These are phyloP conservation scores for Protomyces gravidus DNA, from an alignment of 1,139 yeast genomes.

Conservation along the genomic window DNA sequence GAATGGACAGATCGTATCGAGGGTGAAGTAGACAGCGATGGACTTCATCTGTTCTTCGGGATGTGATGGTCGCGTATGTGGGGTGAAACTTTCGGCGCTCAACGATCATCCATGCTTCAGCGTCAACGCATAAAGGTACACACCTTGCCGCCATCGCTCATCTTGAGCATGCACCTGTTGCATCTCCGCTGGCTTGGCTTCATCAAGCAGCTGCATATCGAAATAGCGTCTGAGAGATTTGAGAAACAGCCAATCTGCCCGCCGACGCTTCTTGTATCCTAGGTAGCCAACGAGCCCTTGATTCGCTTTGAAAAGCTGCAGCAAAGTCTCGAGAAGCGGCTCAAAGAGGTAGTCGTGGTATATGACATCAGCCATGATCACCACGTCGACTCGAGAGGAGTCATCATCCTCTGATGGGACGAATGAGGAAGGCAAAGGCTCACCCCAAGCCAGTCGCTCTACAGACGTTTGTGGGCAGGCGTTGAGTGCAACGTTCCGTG, in stretches of 20 bases:
- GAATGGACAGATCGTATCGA: conserved; percentile 24
- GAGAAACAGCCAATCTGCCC: conserved; percentile 13
- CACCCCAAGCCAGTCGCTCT: conserved; percentile 9
- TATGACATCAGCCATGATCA: conserved; percentile 17
- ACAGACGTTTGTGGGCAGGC: not conserved
- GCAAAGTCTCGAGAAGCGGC: conserved; percentile 9
- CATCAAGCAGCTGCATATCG: not conserved
- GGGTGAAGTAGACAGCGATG: conserved; percentile 51
- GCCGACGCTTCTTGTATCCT: conserved; percentile 18
- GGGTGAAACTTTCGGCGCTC: too few relatives aligned
- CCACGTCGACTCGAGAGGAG: conserved; percentile 8
- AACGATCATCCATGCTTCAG: too few relatives aligned
- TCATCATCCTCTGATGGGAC: not conserved
- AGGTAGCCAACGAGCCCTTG: conserved; percentile 8
- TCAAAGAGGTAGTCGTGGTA: conserved; percentile 15
- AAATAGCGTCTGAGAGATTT: not conserved
- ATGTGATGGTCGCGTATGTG: not conserved
- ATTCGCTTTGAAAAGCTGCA: not conserved
- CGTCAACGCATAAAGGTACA: not conserved
- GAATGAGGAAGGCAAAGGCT: not conserved
- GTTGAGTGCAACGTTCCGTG: conserved; percentile 9
- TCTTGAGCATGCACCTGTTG: not conserved
- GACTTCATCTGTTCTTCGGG: not conserved
- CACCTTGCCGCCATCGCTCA: not conserved
- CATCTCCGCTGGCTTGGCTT: not conserved